A percentile compares a stretch with the other conserved stretches of the same genome.
These are phyloP conservation scores for Alternaria burnsii DNA, from an alignment of 2,329 filamentous ascomycete species.

Conservation along the genomic window DNA sequence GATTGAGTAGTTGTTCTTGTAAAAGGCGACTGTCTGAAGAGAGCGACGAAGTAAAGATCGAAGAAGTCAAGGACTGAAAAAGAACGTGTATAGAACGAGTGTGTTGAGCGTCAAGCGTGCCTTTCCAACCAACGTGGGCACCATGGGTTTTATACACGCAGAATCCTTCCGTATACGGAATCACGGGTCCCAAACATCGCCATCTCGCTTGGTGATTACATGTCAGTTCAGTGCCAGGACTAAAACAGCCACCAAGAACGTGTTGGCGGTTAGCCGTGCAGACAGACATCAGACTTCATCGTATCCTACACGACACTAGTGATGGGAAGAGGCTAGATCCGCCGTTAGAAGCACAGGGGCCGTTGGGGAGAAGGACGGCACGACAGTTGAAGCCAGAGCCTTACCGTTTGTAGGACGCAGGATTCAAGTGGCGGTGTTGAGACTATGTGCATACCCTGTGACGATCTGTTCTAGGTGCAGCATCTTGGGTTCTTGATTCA, in stretches of 20 bases:
- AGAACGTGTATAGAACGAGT: conserved; percentile 34
- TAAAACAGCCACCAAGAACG: conserved; percentile 23
- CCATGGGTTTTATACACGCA: conserved; percentile 32
- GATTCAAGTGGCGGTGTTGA: conserved; percentile 5
- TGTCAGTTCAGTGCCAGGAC: conserved; percentile 20
- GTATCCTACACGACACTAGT: conserved; percentile 22
- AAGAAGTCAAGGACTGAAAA: conserved; percentile 30
- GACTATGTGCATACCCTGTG: conserved; percentile 5
- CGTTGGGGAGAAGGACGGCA: conserved; percentile 23
- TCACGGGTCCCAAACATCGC: conserved; percentile 7
- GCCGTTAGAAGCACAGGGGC: conserved; percentile 24
- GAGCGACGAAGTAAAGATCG: conserved; percentile 25
- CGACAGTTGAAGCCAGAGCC: conserved; percentile 6
- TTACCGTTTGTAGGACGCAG: conserved; percentile 1
- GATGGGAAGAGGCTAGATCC: conserved; percentile 22
- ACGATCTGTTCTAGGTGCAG: conserved; percentile 16
- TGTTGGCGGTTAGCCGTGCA: conserved; percentile 20
- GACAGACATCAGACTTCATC: conserved; percentile 13
- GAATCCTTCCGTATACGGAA: conserved; percentile 1
- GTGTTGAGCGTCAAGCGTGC: conserved; percentile 45
- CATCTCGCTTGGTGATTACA: conserved; percentile 32
- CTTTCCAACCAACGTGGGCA: conserved; percentile 17
- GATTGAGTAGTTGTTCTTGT: conserved; percentile 10
- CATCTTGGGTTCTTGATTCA: conserved; percentile 3
- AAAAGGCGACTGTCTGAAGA: conserved; percentile 26